Base-by-base conservation (phyloP, 108 stramenopile genomes). In the Pseudonitzschia delicatissima region DNA sequence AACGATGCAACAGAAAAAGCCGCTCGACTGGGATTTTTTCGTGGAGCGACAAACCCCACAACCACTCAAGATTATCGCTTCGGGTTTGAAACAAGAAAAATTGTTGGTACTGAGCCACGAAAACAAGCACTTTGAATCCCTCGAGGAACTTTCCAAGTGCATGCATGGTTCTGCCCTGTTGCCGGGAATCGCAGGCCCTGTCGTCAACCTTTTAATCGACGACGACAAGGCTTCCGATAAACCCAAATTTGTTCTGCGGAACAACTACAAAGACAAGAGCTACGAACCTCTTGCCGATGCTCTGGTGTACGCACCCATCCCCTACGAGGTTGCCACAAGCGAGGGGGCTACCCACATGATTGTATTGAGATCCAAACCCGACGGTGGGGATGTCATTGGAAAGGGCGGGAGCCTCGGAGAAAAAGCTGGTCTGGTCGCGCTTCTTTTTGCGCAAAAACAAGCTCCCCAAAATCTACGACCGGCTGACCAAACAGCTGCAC, bases 181-280 rank as follows among this genome's bases (percentile, higher is more conserved):
- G 40, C 97, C 97, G 3, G 97, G 97, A 12, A 87, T 98, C 57
- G 93, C 97, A 2, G 97, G 97, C 21, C 94, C 96, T 11, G 72
- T 92, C 21, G 82, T 94, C 76, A 92, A 93, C 42, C 36, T 84
- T 6, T 64, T 23, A 29, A 49, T 58, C 12, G 29, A 60, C 39
- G 52, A 71, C 13, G 39, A 39, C 5, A 39, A 23, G 15, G 50
- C 49, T 33, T 32, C 29, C n/a, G 51, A 58, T 18, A 79, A 74
- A 35, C 64, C 69, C 28, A 79, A 79, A 50, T 81, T 87, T 75
- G 68, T 80, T 48, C 21, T 88, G 3, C 64, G 72, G 13, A 91
- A 88, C 55, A 72, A 77, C 52, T 27, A 72, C 25, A 59, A 78
- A 6, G 75, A 70, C 45, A 84, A 82, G 20, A 63, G 73, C 13